These are phyloP conservation scores for Alternaria solani DNA, from an alignment of 2,329 filamentous ascomycete species.

Conservation along the genomic window DNA sequence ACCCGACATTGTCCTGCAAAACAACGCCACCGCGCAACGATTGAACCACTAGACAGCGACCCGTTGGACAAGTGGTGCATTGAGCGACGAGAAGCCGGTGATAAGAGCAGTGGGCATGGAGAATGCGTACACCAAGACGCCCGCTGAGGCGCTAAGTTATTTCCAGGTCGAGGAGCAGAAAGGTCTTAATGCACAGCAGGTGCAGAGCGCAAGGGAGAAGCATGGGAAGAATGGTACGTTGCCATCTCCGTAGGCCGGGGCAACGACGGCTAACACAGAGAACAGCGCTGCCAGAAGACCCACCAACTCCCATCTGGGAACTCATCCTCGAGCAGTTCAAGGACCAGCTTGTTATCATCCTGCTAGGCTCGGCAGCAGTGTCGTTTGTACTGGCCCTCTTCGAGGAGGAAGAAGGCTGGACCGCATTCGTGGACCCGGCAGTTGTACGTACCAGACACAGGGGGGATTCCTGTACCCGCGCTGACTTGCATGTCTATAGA, in stretches of 20 bases:
- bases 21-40: constrained; percentile 10
- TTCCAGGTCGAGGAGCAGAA: constrained; percentile 61
- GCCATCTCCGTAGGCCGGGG: neutral
- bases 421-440: constrained; percentile 93
- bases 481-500: constrained; percentile 63
- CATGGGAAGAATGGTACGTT: constrained; percentile 64
- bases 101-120: constrained; percentile 55
- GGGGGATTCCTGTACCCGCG: neutral
- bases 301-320: constrained; percentile 94
- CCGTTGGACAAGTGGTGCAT: neutral
- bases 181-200: constrained; percentile 61
- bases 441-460: constrained; percentile 71
- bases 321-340: constrained; percentile 99
- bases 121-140: constrained; percentile 60
- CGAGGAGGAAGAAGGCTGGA: constrained; percentile 92
- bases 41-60: neutral
- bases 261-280: constrained; percentile 13
- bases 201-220: constrained; percentile 55
- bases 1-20: constrained; percentile 1
- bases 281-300: constrained; percentile 81
- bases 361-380: constrained; percentile 89
- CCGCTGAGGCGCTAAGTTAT: constrained; percentile 60
- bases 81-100: constrained; percentile 7
- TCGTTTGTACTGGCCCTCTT: constrained; percentile 94
- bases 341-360: constrained; percentile 95